These are phyloP conservation scores for Tuber borchii DNA, from an alignment of 495 filamentous ascomycete genomes.

Conservation along the genomic window DNA sequence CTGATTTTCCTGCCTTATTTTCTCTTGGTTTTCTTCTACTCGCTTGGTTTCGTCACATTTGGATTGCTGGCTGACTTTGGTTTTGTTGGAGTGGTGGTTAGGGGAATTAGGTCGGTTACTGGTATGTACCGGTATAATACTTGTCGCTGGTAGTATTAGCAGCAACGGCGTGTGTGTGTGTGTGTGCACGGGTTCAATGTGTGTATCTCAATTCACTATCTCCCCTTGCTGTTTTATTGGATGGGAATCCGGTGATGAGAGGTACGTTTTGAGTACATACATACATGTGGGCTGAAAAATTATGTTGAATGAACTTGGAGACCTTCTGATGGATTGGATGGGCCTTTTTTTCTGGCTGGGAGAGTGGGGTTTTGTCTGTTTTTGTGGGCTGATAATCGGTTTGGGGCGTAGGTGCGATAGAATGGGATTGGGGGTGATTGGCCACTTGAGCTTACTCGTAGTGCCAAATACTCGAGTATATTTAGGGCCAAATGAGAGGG, in stretches of 20 bases:
- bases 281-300: not conserved
- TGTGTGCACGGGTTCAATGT: not conserved
- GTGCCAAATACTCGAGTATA: not conserved
- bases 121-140: not conserved
- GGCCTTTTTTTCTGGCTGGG: not conserved
- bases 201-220: not conserved
- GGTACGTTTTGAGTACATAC: not conserved
- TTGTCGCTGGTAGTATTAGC: not conserved
- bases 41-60: not conserved
- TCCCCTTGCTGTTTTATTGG: not conserved
- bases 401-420: not conserved
- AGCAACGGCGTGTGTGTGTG: too few relatives aligned
- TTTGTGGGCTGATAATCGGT: not conserved
- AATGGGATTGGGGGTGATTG: not conserved
- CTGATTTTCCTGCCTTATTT: slow-evolving; percentile 9
- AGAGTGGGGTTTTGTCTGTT: not conserved
- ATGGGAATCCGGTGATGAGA: not conserved
- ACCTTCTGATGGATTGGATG: not conserved
- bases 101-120: not conserved
- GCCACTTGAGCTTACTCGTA: not conserved
- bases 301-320: slow-evolving; percentile 4
- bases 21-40: not conserved
- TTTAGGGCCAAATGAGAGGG: not conserved
- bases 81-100: not conserved
- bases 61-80: not conserved